Conservation (phyloP, 1,139 yeast species). For the Yamadazyma kanchanaburiensis region DNA sequence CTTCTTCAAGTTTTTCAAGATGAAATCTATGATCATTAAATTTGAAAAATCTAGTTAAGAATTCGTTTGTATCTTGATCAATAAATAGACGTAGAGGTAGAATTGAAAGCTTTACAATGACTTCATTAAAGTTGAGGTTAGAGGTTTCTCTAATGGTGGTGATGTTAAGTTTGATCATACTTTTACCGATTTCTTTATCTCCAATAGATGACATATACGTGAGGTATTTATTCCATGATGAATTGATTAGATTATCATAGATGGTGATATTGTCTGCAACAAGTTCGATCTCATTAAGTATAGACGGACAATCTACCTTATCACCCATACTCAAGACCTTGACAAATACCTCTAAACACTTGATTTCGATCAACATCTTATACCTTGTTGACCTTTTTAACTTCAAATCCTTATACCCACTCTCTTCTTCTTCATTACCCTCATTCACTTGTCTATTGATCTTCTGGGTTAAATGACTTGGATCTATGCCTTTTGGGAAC, state of each 20-base stretch:
- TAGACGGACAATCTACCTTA: conserved; percentile 39
- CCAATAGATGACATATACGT: conserved; percentile 68
- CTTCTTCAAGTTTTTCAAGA: conserved; percentile 54
- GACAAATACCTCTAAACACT: conserved; percentile 48
- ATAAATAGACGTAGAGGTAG: conserved; percentile 80
- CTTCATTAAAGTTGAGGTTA: conserved; percentile 65
- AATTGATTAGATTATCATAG: conserved; percentile 76
- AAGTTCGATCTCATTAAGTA: conserved; percentile 45
- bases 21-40: conserved; percentile 72
- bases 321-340: conserved; percentile 47
- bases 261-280: conserved; percentile 13
- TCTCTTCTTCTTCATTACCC: conserved; percentile 8
- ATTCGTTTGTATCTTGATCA: conserved; percentile 92
- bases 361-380: conserved; percentile 59
- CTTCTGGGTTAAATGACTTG: conserved; percentile 44
- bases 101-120: conserved; percentile 51
- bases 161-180: conserved; percentile 56
- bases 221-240: conserved; percentile 87
- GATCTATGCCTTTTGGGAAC: conserved; percentile 49
- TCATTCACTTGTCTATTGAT: conserved; percentile 48
- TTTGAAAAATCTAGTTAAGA: conserved; percentile 72
- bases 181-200: conserved; percentile 65
- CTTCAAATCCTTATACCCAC: conserved; percentile 40
- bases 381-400: conserved; percentile 64
- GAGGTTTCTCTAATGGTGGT: conserved; percentile 55